Evolutionary conservation across 2,329 filamentous ascomycete genomes (phyloP).

Genomic region (Scedosporium boydii): DNA sequence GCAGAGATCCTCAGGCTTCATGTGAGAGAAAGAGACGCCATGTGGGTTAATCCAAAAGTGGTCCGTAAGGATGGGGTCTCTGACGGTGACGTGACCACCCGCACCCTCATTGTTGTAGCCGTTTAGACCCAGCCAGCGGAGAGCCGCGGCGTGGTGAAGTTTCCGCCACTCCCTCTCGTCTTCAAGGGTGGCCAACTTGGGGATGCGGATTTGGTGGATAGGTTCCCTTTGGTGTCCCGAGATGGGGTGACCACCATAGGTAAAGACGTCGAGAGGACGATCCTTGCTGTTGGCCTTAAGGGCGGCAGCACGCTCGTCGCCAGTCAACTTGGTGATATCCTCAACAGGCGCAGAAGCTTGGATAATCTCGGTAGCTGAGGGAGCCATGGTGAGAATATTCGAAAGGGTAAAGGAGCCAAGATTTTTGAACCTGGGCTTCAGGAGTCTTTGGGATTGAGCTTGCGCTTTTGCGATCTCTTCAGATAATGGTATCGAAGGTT

Average conservation of each 20-base stretch:
- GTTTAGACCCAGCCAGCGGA: too few relatives aligned
- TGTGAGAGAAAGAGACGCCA: constrained; percentile 49
- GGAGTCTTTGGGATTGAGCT: too few relatives aligned
- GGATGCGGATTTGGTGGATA: background rate
- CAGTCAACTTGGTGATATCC: background rate
- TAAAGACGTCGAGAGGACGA: background rate
- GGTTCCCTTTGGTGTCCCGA: background rate
- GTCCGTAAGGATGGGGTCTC: constrained; percentile 48
- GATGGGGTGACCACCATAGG: background rate
- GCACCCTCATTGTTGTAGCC: constrained; percentile 44
- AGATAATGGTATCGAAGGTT: too few relatives aligned
- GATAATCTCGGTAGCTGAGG: background rate
- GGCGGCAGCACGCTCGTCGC: background rate
- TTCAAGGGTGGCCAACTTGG: too few relatives aligned
- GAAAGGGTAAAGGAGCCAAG: too few relatives aligned
- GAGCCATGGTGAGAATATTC: background rate
- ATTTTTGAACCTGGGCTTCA: too few relatives aligned
- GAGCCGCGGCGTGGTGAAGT: too few relatives aligned
- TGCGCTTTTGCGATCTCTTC: too few relatives aligned
- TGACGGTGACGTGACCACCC: constrained; percentile 53
- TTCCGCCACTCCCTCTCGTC: too few relatives aligned
- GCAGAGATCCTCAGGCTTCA: constrained; percentile 54
- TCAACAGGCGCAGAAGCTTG: background rate
- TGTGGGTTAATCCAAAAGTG: constrained; percentile 60
- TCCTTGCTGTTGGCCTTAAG: background rate